Percentiles rank a stretch among this genome's conserved stretches.
Conservation (phyloP, 2,329 filamentous ascomycete genomes). For the Diaporthe vexans region DNA sequence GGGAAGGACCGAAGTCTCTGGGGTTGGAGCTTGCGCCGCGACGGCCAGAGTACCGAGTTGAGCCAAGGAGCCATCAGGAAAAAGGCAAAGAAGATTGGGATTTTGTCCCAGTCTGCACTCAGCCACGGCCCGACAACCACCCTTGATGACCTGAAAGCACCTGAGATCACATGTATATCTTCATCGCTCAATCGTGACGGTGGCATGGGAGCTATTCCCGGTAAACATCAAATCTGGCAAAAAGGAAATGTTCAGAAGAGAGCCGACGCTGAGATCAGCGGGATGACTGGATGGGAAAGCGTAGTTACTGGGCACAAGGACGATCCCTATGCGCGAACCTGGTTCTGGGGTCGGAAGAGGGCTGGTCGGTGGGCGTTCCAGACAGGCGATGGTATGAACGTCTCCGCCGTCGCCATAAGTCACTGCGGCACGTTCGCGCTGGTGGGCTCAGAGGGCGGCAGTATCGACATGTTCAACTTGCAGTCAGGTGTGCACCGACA, state of each 20-base stretch:
- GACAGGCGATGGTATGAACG: slow-evolving; percentile 85
- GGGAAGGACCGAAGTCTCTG: slow-evolving; percentile 92
- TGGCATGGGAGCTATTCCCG: slow-evolving; percentile 87
- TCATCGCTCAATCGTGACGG: slow-evolving; percentile 95
- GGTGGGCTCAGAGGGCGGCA: slow-evolving; percentile 85
- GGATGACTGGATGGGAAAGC: slow-evolving; percentile 95
- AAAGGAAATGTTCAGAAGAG: slow-evolving; percentile 77
- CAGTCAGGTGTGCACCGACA: slow-evolving; percentile 93
- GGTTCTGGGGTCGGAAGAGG: slow-evolving; percentile 97
- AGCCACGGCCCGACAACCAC: slow-evolving; percentile 73
- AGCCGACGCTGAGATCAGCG: slow-evolving; percentile 78
- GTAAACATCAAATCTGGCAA: slow-evolving; percentile 86
- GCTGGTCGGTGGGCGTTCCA: slow-evolving; percentile 94
- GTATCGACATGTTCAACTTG: slow-evolving; percentile 95
- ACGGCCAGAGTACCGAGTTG: slow-evolving; percentile 93
- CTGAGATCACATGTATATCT: slow-evolving; percentile 91
- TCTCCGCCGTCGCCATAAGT: slow-evolving; percentile 89
- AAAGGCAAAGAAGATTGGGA: slow-evolving; percentile 89
- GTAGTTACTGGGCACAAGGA: slow-evolving; percentile 92
- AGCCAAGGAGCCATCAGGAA: slow-evolving; percentile 91
- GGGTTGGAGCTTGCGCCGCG: slow-evolving; percentile 95
- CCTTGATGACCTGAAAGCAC: slow-evolving; percentile 85
- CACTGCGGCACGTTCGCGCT: slow-evolving; percentile 95
- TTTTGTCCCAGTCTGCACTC: slow-evolving; percentile 70
- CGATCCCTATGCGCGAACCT: slow-evolving; percentile 89